phyloP scores from a whole-genome alignment of 2,329 filamentous ascomycete genomes.

The Pseudogymnoascus sp. region DNA sequence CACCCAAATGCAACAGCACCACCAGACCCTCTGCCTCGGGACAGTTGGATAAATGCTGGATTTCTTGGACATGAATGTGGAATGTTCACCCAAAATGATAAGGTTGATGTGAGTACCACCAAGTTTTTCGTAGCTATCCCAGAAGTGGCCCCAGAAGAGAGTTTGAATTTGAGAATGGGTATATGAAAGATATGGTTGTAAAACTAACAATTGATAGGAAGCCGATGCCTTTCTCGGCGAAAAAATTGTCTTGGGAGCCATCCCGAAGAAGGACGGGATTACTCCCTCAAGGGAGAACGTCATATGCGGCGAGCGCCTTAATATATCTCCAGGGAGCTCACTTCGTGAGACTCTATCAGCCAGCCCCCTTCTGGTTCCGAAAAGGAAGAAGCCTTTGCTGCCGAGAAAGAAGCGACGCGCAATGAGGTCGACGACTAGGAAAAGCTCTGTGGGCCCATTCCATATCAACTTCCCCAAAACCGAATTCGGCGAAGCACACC shows the following conservation, averaged over 20 bases:
- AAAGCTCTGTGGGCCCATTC: background rate
- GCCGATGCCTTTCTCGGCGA: background rate
- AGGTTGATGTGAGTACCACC: background rate
- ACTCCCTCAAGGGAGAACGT: background rate
- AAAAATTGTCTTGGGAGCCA: background rate
- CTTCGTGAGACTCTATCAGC: background rate
- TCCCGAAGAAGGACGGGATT: background rate
- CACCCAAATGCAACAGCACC: background rate
- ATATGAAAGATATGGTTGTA: background rate
- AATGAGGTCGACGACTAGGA: background rate
- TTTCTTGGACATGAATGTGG: background rate
- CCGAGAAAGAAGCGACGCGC: background rate
- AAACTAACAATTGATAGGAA: background rate
- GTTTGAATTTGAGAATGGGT: background rate
- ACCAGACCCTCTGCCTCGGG: background rate
- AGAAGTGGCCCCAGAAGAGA: background rate
- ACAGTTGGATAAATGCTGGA: background rate
- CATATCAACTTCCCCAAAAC: constrained; percentile 17
- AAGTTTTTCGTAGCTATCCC: background rate
- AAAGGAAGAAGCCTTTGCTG: background rate
- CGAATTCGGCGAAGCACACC: constrained; percentile 6
- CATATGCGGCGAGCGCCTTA: background rate
- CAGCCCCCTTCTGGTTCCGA: background rate
- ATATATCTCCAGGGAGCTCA: background rate
- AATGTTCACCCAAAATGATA: background rate